Evolutionary conservation across 75 land plant genomes (phyloP).

Genomic region (Chamaecyparis obtusa): DNA sequence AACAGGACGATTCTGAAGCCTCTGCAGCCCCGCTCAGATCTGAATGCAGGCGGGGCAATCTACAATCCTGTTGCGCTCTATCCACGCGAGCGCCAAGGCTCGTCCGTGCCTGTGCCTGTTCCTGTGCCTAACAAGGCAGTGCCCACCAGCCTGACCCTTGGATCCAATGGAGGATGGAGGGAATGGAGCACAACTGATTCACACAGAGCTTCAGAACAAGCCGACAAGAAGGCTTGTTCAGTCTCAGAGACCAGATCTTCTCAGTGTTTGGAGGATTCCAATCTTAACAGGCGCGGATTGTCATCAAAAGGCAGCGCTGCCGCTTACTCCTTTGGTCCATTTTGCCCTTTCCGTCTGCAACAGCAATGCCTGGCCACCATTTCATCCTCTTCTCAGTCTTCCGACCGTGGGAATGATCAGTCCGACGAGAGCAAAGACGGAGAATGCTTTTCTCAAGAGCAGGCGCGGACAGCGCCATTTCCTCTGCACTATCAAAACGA

Average conservation of each 20-base stretch:
- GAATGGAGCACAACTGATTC: constrained; percentile 31
- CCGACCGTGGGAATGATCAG: background rate
- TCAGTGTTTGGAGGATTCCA: background rate
- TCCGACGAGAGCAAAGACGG: background rate
- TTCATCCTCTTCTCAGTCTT: background rate
- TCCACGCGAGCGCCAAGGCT: constrained; percentile 18
- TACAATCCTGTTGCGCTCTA: constrained; percentile 42
- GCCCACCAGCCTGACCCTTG: constrained; percentile 11
- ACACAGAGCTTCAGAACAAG: background rate
- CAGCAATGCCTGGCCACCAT: constrained; percentile 8
- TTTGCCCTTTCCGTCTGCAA: constrained; percentile 34
- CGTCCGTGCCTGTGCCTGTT: background rate
- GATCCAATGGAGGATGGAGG: constrained; percentile 36
- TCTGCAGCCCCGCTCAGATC: constrained; percentile 28
- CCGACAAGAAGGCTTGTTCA: background rate
- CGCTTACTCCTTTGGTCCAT: constrained; percentile 49
- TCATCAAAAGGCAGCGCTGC: background rate
- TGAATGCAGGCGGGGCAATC: constrained; percentile 15
- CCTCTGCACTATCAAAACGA: constrained; percentile 67
- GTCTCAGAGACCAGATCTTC: constrained; percentile 4
- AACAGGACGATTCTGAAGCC: constrained; percentile 24
- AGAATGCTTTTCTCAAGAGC: constrained; percentile 22
- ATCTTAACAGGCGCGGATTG: background rate
- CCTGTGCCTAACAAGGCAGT: background rate
- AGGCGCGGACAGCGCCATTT: constrained; percentile 36